Conservation (phyloP, 495 filamentous ascomycete species). For the Penicillium pulvis region DNA sequence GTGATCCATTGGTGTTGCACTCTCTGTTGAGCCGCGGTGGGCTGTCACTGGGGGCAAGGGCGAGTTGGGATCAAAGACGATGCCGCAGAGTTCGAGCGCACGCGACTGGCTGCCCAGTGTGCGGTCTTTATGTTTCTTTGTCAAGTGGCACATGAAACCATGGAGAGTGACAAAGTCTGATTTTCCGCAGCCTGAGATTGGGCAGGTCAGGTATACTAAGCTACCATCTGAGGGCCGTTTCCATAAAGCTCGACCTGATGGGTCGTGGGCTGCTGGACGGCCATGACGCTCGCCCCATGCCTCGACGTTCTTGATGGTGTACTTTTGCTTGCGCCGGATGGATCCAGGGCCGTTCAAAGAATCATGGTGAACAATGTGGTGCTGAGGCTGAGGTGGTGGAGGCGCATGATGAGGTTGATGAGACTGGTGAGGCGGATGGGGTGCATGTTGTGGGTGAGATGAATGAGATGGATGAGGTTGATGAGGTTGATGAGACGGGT, state of each 20-base stretch:
- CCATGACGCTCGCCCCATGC: constrained; percentile 53
- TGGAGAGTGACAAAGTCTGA: constrained; percentile 50
- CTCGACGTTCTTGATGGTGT: constrained; percentile 54
- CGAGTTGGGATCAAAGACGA: constrained; percentile 46
- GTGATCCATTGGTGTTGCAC: constrained; percentile 33
- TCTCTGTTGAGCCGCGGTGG: constrained; percentile 44
- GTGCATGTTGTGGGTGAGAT: constrained; percentile 5
- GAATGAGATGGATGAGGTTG: constrained; percentile 12
- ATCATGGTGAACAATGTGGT: constrained; percentile 35
- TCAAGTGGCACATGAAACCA: constrained; percentile 54
- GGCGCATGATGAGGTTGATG: constrained; percentile 18
- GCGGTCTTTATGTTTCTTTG: constrained; percentile 54
- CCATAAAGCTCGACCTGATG: constrained; percentile 46
- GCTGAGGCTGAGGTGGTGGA: constrained; percentile 24
- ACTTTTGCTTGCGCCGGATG: constrained; percentile 51
- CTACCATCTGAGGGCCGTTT: constrained; percentile 51
- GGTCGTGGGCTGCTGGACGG: constrained; percentile 48
- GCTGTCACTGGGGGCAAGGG: constrained; percentile 43
- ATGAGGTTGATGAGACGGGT: constrained; percentile 20
- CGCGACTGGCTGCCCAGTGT: constrained; percentile 49
- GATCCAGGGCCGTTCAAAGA: constrained; percentile 30
- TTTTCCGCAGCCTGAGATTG: constrained; percentile 46
- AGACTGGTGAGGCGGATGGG: constrained; percentile 16
- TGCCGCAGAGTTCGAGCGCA: constrained; percentile 48
- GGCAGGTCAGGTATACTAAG: constrained; percentile 50